Evolutionary conservation across 176 grass and related monocot species (phyloP).

Genomic region (Rhynchospora breviuscula): DNA sequence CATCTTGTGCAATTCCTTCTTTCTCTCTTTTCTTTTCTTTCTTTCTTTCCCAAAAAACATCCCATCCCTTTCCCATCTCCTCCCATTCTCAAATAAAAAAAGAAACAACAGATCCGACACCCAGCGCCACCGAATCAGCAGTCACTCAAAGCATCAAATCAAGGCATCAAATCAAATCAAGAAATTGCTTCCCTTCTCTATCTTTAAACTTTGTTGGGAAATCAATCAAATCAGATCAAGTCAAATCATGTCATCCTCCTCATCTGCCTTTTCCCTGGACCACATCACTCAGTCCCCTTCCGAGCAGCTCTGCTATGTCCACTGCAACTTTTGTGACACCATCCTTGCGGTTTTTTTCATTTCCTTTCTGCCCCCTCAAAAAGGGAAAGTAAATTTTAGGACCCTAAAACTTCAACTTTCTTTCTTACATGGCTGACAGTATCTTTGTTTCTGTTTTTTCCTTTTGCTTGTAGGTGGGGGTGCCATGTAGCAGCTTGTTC

Average conservation of each 20-base stretch:
- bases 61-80: constrained; percentile 6
- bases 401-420: neutral
- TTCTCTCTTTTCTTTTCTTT: neutral
- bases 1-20: constrained; percentile 15
- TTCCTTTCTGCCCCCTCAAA: constrained; percentile 1
- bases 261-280: constrained; percentile 63
- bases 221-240: constrained; percentile 42
- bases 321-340: constrained; percentile 98
- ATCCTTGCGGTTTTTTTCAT: constrained; percentile 65
- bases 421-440: neutral
- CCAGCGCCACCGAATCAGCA: constrained; percentile 43
- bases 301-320: constrained; percentile 99
- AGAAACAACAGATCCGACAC: constrained; percentile 77
- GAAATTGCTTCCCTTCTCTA: neutral
- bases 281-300: constrained; percentile 40
- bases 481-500: constrained; percentile 87
- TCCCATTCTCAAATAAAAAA: constrained; percentile 35
- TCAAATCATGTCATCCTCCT: constrained; percentile 54
- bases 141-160: constrained; percentile 94
- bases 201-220: constrained; percentile 2
- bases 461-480: constrained; percentile 47
- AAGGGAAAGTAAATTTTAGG: neutral
- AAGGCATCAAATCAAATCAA: constrained; percentile 35
- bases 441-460: neutral
- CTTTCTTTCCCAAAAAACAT: constrained; percentile 22